Evolutionary conservation across 1,284 basidiomycete species (phyloP).

Genomic region (Sanghuangporus baumii): DNA sequence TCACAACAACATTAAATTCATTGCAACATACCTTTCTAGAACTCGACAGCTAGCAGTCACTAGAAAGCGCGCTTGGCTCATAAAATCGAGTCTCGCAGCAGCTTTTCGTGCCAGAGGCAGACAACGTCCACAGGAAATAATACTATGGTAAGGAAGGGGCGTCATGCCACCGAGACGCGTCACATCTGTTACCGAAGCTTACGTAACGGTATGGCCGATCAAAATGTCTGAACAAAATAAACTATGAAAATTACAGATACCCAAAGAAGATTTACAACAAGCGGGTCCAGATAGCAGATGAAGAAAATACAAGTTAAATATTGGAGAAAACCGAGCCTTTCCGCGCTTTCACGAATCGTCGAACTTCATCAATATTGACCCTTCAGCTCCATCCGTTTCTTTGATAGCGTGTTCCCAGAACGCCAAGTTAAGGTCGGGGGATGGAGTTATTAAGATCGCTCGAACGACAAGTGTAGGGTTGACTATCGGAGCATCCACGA

Average conservation of each 20-base stretch:
- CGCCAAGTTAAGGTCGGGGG: slow-evolving; percentile 9
- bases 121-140: background rate
- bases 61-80: slow-evolving; percentile 11
- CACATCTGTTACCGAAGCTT: no score
- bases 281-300: background rate
- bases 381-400: background rate
- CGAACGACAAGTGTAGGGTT: slow-evolving; percentile 5
- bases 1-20: background rate
- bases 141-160: background rate
- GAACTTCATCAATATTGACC: background rate
- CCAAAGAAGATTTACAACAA: background rate
- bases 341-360: background rate
- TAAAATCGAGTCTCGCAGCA: background rate
- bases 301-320: no score
- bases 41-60: slow-evolving; percentile 6
- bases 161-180: no score
- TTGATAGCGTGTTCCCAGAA: slow-evolving; percentile 12
- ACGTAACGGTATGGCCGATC: no score
- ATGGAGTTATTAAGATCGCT: slow-evolving; percentile 12
- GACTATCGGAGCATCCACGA: slow-evolving; percentile 9
- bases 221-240: no score
- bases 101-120: background rate
- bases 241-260: background rate
- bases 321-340: background rate
- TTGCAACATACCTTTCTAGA: slow-evolving; percentile 3